These are phyloP conservation scores for Cladophialophora exuberans DNA, from an alignment of 2,329 filamentous ascomycete genomes.

Conservation along the genomic window DNA sequence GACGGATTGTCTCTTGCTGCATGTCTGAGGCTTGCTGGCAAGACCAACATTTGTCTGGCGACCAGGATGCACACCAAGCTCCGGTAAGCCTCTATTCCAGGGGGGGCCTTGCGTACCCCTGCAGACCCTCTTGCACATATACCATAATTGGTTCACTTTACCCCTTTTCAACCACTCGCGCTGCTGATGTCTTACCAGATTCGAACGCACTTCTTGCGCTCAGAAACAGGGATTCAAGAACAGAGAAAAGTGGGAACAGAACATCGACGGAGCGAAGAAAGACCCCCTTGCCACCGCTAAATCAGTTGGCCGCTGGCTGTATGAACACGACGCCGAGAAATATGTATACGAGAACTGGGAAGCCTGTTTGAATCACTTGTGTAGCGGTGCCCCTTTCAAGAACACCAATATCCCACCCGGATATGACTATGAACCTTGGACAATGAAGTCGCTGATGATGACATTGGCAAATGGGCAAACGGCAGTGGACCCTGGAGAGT, in stretches of 20 bases:
- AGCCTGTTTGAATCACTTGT: neutral
- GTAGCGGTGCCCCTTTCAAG: slow-evolving; percentile 45
- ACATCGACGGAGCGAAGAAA: neutral
- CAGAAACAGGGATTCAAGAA: slow-evolving; percentile 52
- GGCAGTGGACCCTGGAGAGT: too few relatives aligned
- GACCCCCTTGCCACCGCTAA: slow-evolving; percentile 1
- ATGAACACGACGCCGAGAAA: slow-evolving; percentile 9
- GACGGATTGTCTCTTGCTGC: slow-evolving; percentile 53
- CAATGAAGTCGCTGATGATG: slow-evolving; percentile 40
- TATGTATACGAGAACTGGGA: slow-evolving; percentile 15
- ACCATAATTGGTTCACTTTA: neutral
- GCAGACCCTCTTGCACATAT: too few relatives aligned
- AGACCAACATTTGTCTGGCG: slow-evolving; percentile 56
- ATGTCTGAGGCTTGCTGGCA: slow-evolving; percentile 40
- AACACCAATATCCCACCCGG: slow-evolving; percentile 51
- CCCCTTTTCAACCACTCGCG: neutral
- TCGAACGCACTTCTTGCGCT: slow-evolving; percentile 49
- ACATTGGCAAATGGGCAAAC: too few relatives aligned
- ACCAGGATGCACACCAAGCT: slow-evolving; percentile 23
- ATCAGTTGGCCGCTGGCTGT: slow-evolving; percentile 3
- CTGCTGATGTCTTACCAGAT: neutral
- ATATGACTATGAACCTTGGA: slow-evolving; percentile 47
- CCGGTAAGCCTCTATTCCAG: slow-evolving; percentile 39
- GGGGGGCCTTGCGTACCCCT: too few relatives aligned
- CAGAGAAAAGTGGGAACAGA: slow-evolving; percentile 35